Evolutionary conservation across 176 grass and related monocot species (phyloP).

Genomic region (Bonia amplexicaulis): DNA sequence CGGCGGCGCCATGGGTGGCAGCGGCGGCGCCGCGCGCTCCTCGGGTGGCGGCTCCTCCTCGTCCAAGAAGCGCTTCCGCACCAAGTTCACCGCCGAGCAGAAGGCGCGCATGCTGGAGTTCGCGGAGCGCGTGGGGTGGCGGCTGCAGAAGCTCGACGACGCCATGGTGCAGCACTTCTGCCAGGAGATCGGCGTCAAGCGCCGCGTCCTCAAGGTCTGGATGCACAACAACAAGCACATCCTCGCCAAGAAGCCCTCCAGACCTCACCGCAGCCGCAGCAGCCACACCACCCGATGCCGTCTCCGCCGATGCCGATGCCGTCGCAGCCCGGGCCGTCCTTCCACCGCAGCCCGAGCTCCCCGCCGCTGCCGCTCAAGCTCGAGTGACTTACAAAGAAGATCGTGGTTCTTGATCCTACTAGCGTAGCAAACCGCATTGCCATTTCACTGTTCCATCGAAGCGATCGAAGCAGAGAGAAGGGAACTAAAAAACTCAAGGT

Average conservation of each 20-base stretch:
- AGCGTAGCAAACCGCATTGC: conserved; percentile 25
- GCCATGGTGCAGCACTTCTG: conserved; percentile 77
- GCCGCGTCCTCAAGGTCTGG: conserved; percentile 92
- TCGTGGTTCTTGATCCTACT: conserved; percentile 10
- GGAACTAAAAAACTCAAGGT: neutral
- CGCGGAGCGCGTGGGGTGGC: conserved; percentile 77
- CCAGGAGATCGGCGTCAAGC: conserved; percentile 81
- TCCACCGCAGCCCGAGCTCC: conserved; percentile 6
- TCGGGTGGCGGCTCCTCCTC: conserved; percentile 15
- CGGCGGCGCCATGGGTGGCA: neutral
- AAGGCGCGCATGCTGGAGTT: conserved; percentile 91
- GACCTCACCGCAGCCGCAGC: neutral
- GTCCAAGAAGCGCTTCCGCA: conserved; percentile 69
- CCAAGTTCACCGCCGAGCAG: conserved; percentile 83
- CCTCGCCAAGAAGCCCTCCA: conserved; percentile 53
- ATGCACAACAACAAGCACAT: conserved; percentile 99
- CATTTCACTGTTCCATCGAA: conserved; percentile 43
- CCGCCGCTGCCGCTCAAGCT: conserved; percentile 10
- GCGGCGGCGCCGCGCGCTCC: neutral
- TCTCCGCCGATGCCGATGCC: neutral
- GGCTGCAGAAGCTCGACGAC: conserved; percentile 74
- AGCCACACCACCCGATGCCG: neutral
- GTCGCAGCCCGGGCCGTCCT: neutral
- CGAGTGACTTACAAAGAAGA: conserved; percentile 20
- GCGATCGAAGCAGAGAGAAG: neutral